Conservation (phyloP, 2,329 filamentous ascomycete genomes). For the Sporothrix phasma region DNA sequence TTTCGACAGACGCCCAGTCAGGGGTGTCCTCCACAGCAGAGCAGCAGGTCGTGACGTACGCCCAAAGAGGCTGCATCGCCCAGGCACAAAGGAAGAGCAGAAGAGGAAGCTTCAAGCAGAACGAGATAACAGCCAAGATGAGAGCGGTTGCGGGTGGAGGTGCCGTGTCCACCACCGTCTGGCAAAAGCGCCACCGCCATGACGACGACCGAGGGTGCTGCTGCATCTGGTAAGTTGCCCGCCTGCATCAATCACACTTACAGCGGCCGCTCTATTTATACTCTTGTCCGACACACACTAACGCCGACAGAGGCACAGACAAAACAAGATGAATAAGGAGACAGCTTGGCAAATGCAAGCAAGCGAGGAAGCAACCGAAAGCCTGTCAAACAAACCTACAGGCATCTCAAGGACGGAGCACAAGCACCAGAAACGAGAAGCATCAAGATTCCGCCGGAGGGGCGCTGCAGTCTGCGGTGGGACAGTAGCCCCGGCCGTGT, state of each 20-base stretch:
- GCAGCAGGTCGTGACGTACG: neutral
- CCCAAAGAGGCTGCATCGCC: neutral
- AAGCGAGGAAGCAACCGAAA: neutral
- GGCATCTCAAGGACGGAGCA: neutral
- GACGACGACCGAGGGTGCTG: neutral
- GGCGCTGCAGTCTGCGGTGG: neutral
- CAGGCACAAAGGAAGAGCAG: neutral
- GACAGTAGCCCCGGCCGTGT: neutral
- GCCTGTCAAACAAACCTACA: neutral
- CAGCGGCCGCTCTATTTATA: neutral
- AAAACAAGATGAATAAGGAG: slow-evolving; percentile 5
- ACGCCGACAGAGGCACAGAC: neutral
- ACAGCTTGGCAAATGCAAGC: slow-evolving; percentile 3
- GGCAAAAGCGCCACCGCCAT: neutral
- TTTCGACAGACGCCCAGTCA: neutral
- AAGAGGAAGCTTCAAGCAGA: neutral
- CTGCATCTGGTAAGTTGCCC: neutral
- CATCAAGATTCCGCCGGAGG: neutral
- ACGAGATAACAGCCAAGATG: neutral
- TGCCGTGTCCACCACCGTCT: neutral
- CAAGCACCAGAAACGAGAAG: no score
- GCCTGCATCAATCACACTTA: neutral
- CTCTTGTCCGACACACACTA: slow-evolving; percentile 1
- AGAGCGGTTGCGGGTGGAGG: neutral
- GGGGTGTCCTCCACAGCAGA: neutral